phyloP scores from a whole-genome alignment of 1,284 basidiomycete genomes.

The Apiotrichum laibachii region DNA sequence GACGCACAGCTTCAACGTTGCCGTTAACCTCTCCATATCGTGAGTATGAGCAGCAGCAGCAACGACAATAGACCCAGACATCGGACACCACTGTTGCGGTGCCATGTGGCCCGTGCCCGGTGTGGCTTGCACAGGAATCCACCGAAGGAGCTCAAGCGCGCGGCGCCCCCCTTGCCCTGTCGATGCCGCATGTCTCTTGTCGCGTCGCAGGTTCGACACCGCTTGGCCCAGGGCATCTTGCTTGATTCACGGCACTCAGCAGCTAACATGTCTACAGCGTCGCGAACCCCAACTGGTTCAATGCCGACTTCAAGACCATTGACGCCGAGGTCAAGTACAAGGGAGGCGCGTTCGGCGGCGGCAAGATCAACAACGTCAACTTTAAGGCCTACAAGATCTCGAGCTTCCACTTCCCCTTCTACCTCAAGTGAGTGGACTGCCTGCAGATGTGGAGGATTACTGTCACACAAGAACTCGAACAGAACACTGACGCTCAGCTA shows the following conservation, averaged over 20 bases:
- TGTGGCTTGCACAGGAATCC: neutral
- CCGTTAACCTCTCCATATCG: slow-evolving; percentile 67
- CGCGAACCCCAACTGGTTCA: slow-evolving; percentile 81
- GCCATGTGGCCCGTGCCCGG: neutral
- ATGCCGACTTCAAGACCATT: slow-evolving; percentile 67
- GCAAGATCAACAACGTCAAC: slow-evolving; percentile 61
- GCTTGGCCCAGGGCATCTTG: neutral
- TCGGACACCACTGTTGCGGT: neutral
- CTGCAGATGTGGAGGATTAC: neutral
- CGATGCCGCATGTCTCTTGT: neutral
- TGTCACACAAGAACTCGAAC: too few relatives aligned
- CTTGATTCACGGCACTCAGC: neutral
- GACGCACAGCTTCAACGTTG: slow-evolving; percentile 50
- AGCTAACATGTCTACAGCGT: slow-evolving; percentile 56
- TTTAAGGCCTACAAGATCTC: slow-evolving; percentile 66
- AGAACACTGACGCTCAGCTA: slow-evolving; percentile 20
- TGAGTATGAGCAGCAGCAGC: slow-evolving; percentile 47
- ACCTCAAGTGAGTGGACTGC: slow-evolving; percentile 58
- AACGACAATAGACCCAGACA: too few relatives aligned
- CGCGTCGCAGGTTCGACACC: too few relatives aligned
- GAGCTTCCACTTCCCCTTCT: slow-evolving; percentile 77
- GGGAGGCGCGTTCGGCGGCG: slow-evolving; percentile 66
- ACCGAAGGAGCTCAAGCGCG: neutral
- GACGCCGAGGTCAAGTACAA: slow-evolving; percentile 70
- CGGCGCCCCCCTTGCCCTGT: neutral